Evolutionary conservation across 192 early-diverging fungal genomes (phyloP).

Genomic region (Lunasporangiospora selenospora): DNA sequence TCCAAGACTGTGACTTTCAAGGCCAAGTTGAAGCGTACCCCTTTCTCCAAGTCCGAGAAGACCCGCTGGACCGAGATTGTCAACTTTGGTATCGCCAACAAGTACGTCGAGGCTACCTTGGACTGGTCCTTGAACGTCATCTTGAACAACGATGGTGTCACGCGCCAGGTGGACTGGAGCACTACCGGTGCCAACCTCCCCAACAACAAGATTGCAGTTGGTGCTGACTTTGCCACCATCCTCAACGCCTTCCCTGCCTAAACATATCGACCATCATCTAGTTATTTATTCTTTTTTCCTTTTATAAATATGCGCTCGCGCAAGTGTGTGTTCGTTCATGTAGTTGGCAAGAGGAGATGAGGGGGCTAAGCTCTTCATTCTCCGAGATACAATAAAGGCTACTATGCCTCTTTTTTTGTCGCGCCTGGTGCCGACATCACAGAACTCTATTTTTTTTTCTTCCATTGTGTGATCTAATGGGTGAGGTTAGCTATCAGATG

Average conservation of each 20-base stretch:
- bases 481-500: too few species aligned
- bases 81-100: background rate
- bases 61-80: background rate
- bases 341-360: background rate
- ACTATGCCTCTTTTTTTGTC: too few species aligned
- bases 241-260: background rate
- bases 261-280: background rate
- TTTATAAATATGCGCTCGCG: background rate
- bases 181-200: background rate
- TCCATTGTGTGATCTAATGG: too few species aligned
- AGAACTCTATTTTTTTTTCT: too few species aligned
- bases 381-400: too few species aligned
- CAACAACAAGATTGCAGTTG: background rate
- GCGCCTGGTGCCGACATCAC: too few species aligned
- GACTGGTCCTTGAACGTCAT: background rate
- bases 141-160: conserved; percentile 7
- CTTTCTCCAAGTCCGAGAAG: background rate
- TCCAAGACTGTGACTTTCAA: background rate
- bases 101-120: background rate
- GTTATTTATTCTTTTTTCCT: background rate
- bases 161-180: background rate
- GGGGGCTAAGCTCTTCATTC: too few species aligned
- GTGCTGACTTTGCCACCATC: conserved; percentile 10
- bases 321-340: background rate
- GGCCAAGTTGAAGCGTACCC: background rate